Percentiles rank a stretch among this genome's conserved stretches.
Evolutionary conservation across 257 asterid genomes (phyloP).

Genomic region (Rhazya stricta): DNA sequence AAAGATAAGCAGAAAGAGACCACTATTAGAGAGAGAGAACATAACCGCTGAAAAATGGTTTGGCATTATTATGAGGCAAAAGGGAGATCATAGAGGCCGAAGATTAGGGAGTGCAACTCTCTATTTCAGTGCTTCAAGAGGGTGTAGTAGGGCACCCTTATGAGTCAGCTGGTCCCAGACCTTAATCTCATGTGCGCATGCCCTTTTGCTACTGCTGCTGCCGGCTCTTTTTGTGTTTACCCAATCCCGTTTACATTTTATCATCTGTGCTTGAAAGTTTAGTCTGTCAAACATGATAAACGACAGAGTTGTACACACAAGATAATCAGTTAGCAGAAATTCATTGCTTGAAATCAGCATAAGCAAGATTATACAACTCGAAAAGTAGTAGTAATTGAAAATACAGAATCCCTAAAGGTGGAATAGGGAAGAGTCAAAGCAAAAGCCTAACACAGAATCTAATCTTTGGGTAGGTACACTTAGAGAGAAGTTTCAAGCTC

Average conservation of each 20-base stretch:
- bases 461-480: not conserved
- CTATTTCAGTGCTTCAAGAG: slow-evolving; percentile 3
- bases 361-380: not conserved
- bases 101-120: slow-evolving; percentile 9
- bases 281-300: slow-evolving; percentile 6
- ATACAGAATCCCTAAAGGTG: slow-evolving; percentile 2
- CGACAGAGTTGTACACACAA: not conserved
- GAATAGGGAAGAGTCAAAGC: not conserved
- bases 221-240: not conserved
- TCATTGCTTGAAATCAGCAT: not conserved
- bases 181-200: slow-evolving; percentile 22
- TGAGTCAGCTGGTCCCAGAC: slow-evolving; percentile 25
- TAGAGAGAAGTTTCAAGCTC: not conserved
- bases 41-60: not conserved
- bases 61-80: slow-evolving; percentile 17
- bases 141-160: slow-evolving; percentile 16
- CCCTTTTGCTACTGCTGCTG: slow-evolving; percentile 17
- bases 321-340: not conserved
- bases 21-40: not conserved
- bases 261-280: not conserved
- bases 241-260: not conserved
- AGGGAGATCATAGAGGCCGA: slow-evolving; percentile 3
- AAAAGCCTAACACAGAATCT: not conserved
- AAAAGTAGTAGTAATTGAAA: not conserved
- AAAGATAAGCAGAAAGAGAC: not conserved